Evolutionary conservation across 2,329 filamentous ascomycete genomes (phyloP).

Genomic region (Paecilomyces niveus): DNA sequence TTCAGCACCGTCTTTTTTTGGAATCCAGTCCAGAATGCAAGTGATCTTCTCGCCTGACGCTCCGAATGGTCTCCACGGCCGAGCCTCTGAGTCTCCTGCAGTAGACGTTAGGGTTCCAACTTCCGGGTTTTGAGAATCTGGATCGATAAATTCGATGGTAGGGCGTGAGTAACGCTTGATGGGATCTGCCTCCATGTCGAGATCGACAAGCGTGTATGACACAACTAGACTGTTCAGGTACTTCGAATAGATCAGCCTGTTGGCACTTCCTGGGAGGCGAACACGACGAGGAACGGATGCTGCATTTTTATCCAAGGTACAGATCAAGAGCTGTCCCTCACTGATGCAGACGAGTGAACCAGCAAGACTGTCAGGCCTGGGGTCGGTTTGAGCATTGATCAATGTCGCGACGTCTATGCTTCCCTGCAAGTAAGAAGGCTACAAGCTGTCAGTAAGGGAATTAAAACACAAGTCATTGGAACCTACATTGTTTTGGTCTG

Average conservation of each 20-base stretch:
- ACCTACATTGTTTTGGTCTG: constrained; percentile 36
- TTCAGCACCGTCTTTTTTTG: constrained; percentile 24
- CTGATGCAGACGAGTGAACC: constrained; percentile 43
- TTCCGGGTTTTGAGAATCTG: constrained; percentile 22
- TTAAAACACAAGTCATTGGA: not conserved
- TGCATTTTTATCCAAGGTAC: constrained; percentile 37
- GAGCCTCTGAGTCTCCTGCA: constrained; percentile 2
- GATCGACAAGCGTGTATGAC: constrained; percentile 31
- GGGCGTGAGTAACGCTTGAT: constrained; percentile 26
- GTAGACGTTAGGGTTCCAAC: constrained; percentile 4
- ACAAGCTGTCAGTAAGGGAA: constrained; percentile 6
- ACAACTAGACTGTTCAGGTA: constrained; percentile 43
- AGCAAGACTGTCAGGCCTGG: constrained; percentile 20
- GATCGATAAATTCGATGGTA: constrained; percentile 32
- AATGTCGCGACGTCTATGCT: constrained; percentile 29
- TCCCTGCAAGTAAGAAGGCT: constrained; percentile 33
- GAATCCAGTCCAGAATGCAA: constrained; percentile 36
- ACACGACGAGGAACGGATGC: constrained; percentile 36
- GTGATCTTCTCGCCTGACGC: constrained; percentile 34
- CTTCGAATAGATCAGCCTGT: constrained; percentile 38
- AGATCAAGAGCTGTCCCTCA: constrained; percentile 41
- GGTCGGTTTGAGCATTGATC: constrained; percentile 18
- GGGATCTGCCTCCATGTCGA: constrained; percentile 18
- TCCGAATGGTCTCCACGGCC: constrained; percentile 21
- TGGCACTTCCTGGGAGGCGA: constrained; percentile 34